Percentiles rank a stretch among this genome's conserved stretches.
phyloP scores from a whole-genome alignment of 441 rosid genomes.

The Jatropha podagrica region DNA sequence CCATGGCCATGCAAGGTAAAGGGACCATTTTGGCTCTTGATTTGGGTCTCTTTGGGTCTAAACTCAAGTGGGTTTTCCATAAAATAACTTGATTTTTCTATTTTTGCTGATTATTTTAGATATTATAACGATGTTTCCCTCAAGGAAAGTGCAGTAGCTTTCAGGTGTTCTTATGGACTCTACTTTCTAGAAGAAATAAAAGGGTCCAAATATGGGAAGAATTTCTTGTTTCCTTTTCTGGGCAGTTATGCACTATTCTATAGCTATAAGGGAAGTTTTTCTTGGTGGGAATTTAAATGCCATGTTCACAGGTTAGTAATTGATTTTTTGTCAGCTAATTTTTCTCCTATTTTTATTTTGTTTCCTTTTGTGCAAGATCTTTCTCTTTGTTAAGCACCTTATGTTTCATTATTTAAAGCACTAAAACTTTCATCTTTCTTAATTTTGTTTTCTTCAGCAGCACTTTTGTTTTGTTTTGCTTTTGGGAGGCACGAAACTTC shows the following conservation, averaged over 20 bases:
- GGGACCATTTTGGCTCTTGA: neutral
- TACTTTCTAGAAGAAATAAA: neutral
- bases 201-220: slow-evolving; percentile 32
- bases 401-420: slow-evolving; percentile 13
- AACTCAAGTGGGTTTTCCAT: slow-evolving; percentile 24
- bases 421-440: neutral
- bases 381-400: slow-evolving; percentile 12
- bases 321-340: slow-evolving; percentile 27
- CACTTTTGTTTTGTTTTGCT: slow-evolving; percentile 25
- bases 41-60: neutral
- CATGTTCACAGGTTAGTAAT: slow-evolving; percentile 28
- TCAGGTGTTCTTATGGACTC: slow-evolving; percentile 4
- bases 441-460: slow-evolving; percentile 16
- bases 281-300: slow-evolving; percentile 16
- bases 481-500: slow-evolving; percentile 24
- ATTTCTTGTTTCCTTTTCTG: slow-evolving; percentile 34
- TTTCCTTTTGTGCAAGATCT: slow-evolving; percentile 25
- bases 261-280: slow-evolving; percentile 21
- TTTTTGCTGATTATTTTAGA: neutral
- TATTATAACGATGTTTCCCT: neutral
- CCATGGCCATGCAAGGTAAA: slow-evolving; percentile 14
- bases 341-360: slow-evolving; percentile 22
- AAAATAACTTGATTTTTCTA: slow-evolving; percentile 6
- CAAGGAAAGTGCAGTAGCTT: slow-evolving; percentile 18
- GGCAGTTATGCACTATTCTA: slow-evolving; percentile 24